Conservation (phyloP, 2,329 filamentous ascomycete species). For the Xylariaceae sp. region DNA sequence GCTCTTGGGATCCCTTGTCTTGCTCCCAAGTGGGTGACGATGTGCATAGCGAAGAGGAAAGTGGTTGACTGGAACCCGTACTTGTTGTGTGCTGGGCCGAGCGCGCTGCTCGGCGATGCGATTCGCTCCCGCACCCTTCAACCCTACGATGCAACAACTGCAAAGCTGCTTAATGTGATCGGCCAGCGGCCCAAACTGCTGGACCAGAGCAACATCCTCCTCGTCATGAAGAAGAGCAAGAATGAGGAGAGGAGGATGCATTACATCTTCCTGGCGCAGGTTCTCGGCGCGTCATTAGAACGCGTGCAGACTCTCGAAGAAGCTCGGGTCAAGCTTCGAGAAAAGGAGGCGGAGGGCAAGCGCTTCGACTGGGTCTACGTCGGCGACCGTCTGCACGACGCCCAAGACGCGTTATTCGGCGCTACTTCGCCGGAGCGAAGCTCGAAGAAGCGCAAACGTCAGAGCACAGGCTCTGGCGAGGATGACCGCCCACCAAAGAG, state of each 20-base stretch:
- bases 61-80: slow-evolving; percentile 74
- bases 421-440: slow-evolving; percentile 25
- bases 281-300: slow-evolving; percentile 65
- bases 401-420: slow-evolving; percentile 42
- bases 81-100: slow-evolving; percentile 77
- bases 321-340: slow-evolving; percentile 51
- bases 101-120: slow-evolving; percentile 66
- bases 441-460: slow-evolving; percentile 36
- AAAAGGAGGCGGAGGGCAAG: slow-evolving; percentile 37
- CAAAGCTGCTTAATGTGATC: slow-evolving; percentile 51
- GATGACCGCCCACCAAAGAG: slow-evolving; percentile 35
- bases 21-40: slow-evolving; percentile 70
- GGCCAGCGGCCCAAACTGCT: slow-evolving; percentile 55
- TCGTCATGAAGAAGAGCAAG: slow-evolving; percentile 60
- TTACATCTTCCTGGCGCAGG: slow-evolving; percentile 73
- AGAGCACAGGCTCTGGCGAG: slow-evolving; percentile 28
- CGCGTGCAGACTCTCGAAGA: slow-evolving; percentile 59
- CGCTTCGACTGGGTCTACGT: slow-evolving; percentile 75
- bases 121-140: slow-evolving; percentile 65
- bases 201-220: slow-evolving; percentile 56
- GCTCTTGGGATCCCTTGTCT: slow-evolving; percentile 84
- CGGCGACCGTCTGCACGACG: slow-evolving; percentile 51
- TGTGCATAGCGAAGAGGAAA: slow-evolving; percentile 54
- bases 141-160: slow-evolving; percentile 50
- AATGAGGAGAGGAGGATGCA: slow-evolving; percentile 58